Conservation (phyloP, 2,329 filamentous ascomycete genomes). For the Alternaria metachromatica region DNA sequence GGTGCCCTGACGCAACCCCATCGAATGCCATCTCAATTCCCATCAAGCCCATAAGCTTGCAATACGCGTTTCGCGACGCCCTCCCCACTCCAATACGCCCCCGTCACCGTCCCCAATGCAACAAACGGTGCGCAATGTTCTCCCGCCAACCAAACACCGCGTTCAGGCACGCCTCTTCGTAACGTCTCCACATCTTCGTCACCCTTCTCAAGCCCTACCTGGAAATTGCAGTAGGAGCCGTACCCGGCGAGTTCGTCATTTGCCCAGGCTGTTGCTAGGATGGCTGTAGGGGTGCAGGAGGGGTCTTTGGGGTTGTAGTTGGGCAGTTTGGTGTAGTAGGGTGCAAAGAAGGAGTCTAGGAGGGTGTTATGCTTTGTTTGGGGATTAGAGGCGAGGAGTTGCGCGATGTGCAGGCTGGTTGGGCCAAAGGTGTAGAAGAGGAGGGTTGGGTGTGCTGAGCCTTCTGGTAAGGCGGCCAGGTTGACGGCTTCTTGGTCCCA, state of each 20-base stretch:
- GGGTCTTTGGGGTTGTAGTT: conserved; percentile 64
- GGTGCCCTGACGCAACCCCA: neutral
- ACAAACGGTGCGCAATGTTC: conserved; percentile 93
- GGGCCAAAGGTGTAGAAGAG: conserved; percentile 81
- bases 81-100: conserved; percentile 14
- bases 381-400: conserved; percentile 39
- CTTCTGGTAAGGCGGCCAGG: conserved; percentile 68
- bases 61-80: conserved; percentile 4
- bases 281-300: conserved; percentile 67
- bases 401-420: conserved; percentile 42
- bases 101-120: conserved; percentile 75
- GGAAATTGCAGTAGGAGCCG: conserved; percentile 87
- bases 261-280: conserved; percentile 78
- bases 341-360: conserved; percentile 72
- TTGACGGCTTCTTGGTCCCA: conserved; percentile 84
- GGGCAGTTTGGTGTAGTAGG: conserved; percentile 79
- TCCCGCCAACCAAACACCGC: conserved; percentile 83
- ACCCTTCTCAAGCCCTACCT: conserved; percentile 72
- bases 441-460: conserved; percentile 75
- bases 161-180: conserved; percentile 62
- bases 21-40: neutral
- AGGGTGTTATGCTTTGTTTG: conserved; percentile 56
- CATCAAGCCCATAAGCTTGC: neutral
- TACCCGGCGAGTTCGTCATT: conserved; percentile 79
- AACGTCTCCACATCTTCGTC: conserved; percentile 73